Evolutionary conservation across 768 basidiomycete genomes (phyloP).

Genomic region (Russula virescens): DNA sequence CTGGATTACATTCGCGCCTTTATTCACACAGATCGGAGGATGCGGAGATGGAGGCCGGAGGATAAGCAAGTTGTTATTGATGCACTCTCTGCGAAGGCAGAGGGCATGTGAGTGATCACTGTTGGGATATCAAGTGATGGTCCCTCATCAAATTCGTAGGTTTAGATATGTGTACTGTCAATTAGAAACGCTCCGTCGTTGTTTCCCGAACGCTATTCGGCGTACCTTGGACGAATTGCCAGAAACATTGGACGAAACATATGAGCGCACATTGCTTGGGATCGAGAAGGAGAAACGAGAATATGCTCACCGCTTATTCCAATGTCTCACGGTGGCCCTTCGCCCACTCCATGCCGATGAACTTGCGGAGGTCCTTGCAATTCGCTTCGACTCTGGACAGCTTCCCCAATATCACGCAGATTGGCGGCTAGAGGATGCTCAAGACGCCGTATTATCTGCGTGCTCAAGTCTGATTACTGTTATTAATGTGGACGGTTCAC

Average conservation of each 20-base stretch:
- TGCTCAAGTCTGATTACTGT: slow-evolving; percentile 2
- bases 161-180: slow-evolving; percentile 11
- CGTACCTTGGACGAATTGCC: slow-evolving; percentile 1
- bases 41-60: slow-evolving; percentile 5
- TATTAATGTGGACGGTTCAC: background rate
- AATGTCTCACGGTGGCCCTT: background rate
- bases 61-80: slow-evolving; percentile 1
- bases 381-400: background rate
- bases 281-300: background rate
- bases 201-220: background rate
- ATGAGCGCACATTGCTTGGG: background rate
- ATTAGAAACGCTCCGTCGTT: slow-evolving; percentile 2
- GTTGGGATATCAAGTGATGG: accelerated
- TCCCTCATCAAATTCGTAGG: background rate
- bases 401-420: background rate
- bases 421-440: background rate
- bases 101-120: slow-evolving; percentile 8
- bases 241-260: slow-evolving; percentile 4
- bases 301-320: slow-evolving; percentile 5
- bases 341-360: slow-evolving; percentile 1
- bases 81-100: slow-evolving; percentile 3
- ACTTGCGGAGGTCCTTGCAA: slow-evolving; percentile 7
- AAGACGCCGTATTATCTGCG: slow-evolving; percentile 1
- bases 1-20: background rate
- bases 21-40: background rate